Evolutionary conservation across 495 filamentous ascomycete genomes (phyloP).

Genomic region (Penicillium diatomitis): DNA sequence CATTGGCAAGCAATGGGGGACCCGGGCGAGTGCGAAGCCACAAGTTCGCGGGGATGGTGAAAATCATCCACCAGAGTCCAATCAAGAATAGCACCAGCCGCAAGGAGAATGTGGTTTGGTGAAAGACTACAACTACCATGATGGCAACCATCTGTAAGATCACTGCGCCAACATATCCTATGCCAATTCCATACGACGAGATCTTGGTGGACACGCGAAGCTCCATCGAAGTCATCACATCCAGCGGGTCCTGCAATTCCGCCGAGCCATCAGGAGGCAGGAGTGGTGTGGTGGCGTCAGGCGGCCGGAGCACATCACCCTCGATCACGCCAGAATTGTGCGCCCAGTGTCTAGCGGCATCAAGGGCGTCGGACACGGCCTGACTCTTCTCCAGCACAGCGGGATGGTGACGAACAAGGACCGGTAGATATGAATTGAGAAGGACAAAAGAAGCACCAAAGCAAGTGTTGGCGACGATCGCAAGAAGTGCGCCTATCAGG

Average conservation of each 20-base stretch:
- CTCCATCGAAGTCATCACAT: constrained; percentile 43
- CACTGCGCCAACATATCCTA: constrained; percentile 79
- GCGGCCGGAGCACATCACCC: neutral
- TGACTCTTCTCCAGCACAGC: constrained; percentile 17
- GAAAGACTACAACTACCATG: constrained; percentile 54
- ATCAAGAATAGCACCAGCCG: constrained; percentile 78
- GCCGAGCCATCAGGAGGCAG: constrained; percentile 5
- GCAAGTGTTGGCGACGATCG: constrained; percentile 83
- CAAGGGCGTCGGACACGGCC: neutral
- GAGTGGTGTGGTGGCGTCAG: constrained; percentile 30
- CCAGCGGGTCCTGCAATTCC: constrained; percentile 7
- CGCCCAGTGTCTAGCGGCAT: neutral
- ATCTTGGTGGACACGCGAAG: constrained; percentile 73
- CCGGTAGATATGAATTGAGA: constrained; percentile 73
- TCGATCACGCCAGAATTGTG: constrained; percentile 20
- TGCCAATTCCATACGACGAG: constrained; percentile 81
- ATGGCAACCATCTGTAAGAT: constrained; percentile 73
- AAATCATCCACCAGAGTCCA: constrained; percentile 90
- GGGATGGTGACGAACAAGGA: constrained; percentile 72
- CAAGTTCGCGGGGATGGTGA: constrained; percentile 79
- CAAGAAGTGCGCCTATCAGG: constrained; percentile 69
- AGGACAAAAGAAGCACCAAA: constrained; percentile 82
- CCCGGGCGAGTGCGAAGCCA: constrained; percentile 91
- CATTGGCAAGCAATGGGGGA: constrained; percentile 51
- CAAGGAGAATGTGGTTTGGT: constrained; percentile 68